Base-by-base conservation (phyloP, 257 asterid species). In the Prunella vulgaris region DNA sequence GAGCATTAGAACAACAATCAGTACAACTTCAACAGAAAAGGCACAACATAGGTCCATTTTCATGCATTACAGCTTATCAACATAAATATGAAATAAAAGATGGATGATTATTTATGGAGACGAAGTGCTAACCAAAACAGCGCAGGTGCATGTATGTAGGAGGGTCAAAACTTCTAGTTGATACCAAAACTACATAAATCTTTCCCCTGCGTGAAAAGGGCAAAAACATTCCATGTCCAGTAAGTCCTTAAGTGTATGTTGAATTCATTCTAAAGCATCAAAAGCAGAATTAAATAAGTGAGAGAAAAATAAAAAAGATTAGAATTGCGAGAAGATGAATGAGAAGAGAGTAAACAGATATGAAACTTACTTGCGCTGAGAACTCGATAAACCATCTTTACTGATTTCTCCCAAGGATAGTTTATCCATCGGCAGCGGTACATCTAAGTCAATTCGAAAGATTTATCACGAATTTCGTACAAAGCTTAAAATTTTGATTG, bases 151-250 rank as follows among this genome's bases (percentile, higher is more conserved):
- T 86, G 83, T 81, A 84, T 10, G 97, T 90, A 17, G 96, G 95
- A 71, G 98, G 97, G 64, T 90, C 90, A 68, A 90, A 93, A 79
- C 98, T 90, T 77, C 98, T 97, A 37, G 93, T 85, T 65, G 95
- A 84, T 68, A 93, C 93, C 68, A 90, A 80, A 70, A 90, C 92
- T 35, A 79, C 95, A 79, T 63, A 78, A 44, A 44, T 28, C 38
- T 78, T 84, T 72, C 76, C 85, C 85, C 90, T 79, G 77, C 21
- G 18, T 51, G 49, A 49, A 3, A 57, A 67, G 46, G 10, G n/a
- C n/a, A 35, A 69, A 25, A 54, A 4, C 37, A 2, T 10, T 25
- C 58, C 60, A 27, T 15, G 42, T 40, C 18, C 40, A 27, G 35
- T n/a, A n/a, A n/a, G 12, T 51, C 32, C 4, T 18, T 21, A 32